Percentiles rank a stretch among this genome's conserved stretches.
Evolutionary conservation across 331 rosid species (phyloP).

Genomic region (Prunus yedoensis): DNA sequence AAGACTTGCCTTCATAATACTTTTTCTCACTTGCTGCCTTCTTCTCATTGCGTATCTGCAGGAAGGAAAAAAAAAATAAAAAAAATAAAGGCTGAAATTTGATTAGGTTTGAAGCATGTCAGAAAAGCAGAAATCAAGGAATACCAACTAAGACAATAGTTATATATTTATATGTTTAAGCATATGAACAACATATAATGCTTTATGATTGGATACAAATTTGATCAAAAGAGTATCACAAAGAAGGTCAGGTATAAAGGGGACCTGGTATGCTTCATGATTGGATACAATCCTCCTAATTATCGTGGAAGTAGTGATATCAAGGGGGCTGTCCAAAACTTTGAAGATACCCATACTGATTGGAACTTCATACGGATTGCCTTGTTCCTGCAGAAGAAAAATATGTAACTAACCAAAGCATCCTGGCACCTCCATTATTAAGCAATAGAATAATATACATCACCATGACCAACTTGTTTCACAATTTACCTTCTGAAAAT

Average conservation of each 20-base stretch:
- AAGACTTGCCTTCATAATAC: slow-evolving; percentile 69
- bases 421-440: slow-evolving; percentile 2
- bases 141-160: neutral
- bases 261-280: slow-evolving; percentile 93
- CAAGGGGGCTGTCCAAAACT: slow-evolving; percentile 74
- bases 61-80: neutral
- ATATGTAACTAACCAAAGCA: slow-evolving; percentile 21
- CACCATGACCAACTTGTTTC: neutral
- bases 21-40: slow-evolving; percentile 83
- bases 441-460: slow-evolving; percentile 14
- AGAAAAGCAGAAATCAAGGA: neutral
- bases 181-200: neutral
- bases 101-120: neutral
- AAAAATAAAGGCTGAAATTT: neutral
- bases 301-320: slow-evolving; percentile 84
- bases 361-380: slow-evolving; percentile 86
- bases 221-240: slow-evolving; percentile 13
- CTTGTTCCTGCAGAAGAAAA: slow-evolving; percentile 52
- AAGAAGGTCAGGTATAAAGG: slow-evolving; percentile 8
- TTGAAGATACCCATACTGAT: slow-evolving; percentile 83
- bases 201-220: neutral
- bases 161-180: neutral
- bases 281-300: slow-evolving; percentile 84
- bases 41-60: slow-evolving; percentile 87
- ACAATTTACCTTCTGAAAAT: slow-evolving; percentile 79